These are phyloP conservation scores for Harrya chromipes DNA, from an alignment of 768 basidiomycete species.

Conservation along the genomic window DNA sequence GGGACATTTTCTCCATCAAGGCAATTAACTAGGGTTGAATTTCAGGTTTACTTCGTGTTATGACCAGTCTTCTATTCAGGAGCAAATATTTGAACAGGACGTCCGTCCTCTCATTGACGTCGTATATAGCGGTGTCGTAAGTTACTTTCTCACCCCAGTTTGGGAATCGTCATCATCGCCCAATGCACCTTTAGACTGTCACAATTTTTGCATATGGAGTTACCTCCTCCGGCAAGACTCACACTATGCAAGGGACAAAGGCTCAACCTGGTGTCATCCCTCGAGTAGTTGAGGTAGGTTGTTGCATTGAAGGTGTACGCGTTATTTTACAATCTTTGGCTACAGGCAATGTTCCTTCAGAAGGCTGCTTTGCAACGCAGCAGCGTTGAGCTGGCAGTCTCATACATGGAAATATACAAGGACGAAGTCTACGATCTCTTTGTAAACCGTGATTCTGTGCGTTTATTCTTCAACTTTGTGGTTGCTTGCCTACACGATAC, in stretches of 20 bases:
- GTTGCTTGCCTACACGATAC: neutral
- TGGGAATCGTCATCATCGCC: neutral
- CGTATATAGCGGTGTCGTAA: slow-evolving; percentile 71
- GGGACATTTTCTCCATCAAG: neutral
- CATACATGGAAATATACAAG: slow-evolving; percentile 90
- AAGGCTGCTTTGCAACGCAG: slow-evolving; percentile 38
- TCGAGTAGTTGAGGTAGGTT: slow-evolving; percentile 64
- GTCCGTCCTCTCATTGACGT: slow-evolving; percentile 77
- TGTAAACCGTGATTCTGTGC: slow-evolving; percentile 63
- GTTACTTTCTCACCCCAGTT: slow-evolving; percentile 22
- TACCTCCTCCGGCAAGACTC: slow-evolving; percentile 87
- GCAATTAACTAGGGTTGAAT: slow-evolving; percentile 3
- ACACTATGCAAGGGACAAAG: slow-evolving; percentile 86
- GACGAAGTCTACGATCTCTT: slow-evolving; percentile 89
- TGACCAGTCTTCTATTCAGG: slow-evolving; percentile 64
- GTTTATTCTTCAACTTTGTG: slow-evolving; percentile 20
- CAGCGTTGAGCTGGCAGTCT: slow-evolving; percentile 50
- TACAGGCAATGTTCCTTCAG: slow-evolving; percentile 58
- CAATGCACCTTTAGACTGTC: slow-evolving; percentile 51
- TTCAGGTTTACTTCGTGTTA: slow-evolving; percentile 73
- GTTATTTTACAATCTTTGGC: neutral
- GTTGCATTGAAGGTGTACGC: neutral
- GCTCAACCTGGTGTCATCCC: slow-evolving; percentile 83
- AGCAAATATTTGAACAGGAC: slow-evolving; percentile 73
- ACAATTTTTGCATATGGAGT: slow-evolving; percentile 92